Evolutionary conservation across 805 yeast genomes (phyloP).

Genomic region (Candida easanensis): DNA sequence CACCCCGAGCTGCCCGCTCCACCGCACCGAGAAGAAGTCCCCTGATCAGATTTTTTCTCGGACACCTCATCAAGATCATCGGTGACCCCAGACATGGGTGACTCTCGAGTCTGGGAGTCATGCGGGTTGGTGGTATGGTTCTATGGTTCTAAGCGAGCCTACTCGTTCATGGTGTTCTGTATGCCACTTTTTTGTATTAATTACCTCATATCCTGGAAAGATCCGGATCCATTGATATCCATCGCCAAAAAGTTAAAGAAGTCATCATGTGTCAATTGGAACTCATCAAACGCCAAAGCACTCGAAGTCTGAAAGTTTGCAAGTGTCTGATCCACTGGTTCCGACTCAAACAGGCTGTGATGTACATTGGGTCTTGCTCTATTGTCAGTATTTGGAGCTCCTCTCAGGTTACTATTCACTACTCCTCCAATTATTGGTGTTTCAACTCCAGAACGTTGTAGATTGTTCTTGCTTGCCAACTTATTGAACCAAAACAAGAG

Average conservation of each 20-base stretch:
- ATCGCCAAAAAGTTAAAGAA: slow-evolving; percentile 30
- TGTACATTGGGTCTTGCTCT: not conserved
- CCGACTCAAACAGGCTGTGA: not conserved
- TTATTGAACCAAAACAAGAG: slow-evolving; percentile 30
- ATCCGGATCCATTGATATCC: slow-evolving; percentile 24
- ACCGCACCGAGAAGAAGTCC: slow-evolving; percentile 1
- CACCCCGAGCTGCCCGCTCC: not conserved
- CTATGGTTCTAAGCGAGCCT: too few relatives aligned
- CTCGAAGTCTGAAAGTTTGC: slow-evolving; percentile 19
- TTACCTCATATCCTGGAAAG: slow-evolving; percentile 17
- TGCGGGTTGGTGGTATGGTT: too few relatives aligned
- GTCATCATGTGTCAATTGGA: slow-evolving; percentile 29
- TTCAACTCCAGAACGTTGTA: not conserved
- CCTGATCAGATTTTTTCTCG: too few relatives aligned
- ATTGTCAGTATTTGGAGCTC: not conserved
- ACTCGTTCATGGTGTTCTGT: not conserved
- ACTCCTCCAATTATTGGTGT: not conserved
- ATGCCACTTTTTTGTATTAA: not conserved
- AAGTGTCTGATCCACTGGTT: slow-evolving; percentile 2
- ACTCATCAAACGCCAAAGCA: slow-evolving; percentile 21
- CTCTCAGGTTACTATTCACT: not conserved
- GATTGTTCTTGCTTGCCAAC: slow-evolving; percentile 16
- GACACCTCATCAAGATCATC: too few relatives aligned
- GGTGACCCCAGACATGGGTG: too few relatives aligned
- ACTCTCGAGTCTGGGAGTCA: too few relatives aligned